A percentile compares a stretch with the other conserved stretches of the same genome.
Conservation (phyloP, 495 filamentous ascomycete genomes). For the Aspergillus carlsbadensis region DNA sequence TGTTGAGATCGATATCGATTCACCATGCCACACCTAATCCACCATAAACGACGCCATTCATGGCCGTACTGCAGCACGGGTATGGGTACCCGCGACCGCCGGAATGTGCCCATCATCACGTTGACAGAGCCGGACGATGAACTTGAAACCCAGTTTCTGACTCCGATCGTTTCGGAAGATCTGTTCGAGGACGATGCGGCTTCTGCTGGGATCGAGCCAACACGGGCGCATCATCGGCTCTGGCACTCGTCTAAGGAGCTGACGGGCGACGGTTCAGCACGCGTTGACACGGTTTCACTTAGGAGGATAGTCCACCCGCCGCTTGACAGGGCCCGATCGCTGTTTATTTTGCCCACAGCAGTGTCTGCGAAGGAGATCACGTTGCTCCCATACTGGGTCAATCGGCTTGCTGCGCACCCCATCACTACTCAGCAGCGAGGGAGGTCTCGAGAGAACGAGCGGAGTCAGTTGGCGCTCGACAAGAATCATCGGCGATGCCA, state of each 20-base stretch:
- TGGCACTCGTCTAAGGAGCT: constrained; percentile 10
- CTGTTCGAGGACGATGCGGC: constrained; percentile 29
- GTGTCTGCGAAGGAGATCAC: constrained; percentile 19
- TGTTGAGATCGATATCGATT: neutral
- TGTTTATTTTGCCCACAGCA: constrained; percentile 34
- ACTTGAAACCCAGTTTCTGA: constrained; percentile 20
- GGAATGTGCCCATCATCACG: constrained; percentile 14
- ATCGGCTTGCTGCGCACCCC: constrained; percentile 16
- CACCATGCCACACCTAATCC: constrained; percentile 26
- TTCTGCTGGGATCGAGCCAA: constrained; percentile 34
- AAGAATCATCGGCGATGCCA: constrained; percentile 41
- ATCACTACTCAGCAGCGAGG: neutral
- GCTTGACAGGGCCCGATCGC: constrained; percentile 35
- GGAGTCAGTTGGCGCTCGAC: constrained; percentile 17
- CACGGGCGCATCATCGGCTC: constrained; percentile 24
- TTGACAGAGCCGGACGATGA: constrained; percentile 15
- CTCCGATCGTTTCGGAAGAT: constrained; percentile 25
- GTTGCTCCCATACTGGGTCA: constrained; percentile 29
- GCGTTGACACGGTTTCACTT: constrained; percentile 10
- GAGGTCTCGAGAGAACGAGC: constrained; percentile 2
- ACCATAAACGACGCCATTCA: constrained; percentile 40
- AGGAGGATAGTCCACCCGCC: constrained; percentile 38
- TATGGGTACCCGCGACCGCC: constrained; percentile 1
- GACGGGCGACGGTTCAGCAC: neutral
- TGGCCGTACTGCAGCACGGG: constrained; percentile 41